Percentiles rank a stretch among this genome's conserved stretches.
These are phyloP conservation scores for Wickerhamiella azyma DNA, from an alignment of 805 yeast species.

Conservation along the genomic window DNA sequence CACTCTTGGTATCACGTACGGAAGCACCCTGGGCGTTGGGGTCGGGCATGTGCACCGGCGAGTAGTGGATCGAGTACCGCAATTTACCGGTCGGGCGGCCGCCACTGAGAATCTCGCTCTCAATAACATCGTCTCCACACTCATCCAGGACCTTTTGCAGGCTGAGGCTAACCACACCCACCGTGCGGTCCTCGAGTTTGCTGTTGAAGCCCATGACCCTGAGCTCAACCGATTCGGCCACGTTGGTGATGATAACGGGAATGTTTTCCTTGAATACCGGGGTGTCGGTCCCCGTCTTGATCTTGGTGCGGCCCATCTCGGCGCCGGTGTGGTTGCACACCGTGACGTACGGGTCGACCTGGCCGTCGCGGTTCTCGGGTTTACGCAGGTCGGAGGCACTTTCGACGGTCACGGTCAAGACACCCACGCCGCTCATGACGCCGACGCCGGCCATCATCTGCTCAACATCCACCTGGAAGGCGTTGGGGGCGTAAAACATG, in stretches of 20 bases:
- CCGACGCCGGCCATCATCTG: conserved; percentile 78
- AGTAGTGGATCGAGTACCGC: conserved; percentile 53
- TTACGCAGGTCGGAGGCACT: conserved; percentile 58
- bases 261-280: conserved; percentile 82
- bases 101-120: conserved; percentile 58
- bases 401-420: conserved; percentile 53
- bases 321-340: conserved; percentile 39
- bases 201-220: conserved; percentile 66
- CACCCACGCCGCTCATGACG: conserved; percentile 71
- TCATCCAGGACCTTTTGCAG: conserved; percentile 49
- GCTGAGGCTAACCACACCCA: conserved; percentile 68
- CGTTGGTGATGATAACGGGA: conserved; percentile 53
- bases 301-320: conserved; percentile 54
- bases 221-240: conserved; percentile 71
- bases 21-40: conserved; percentile 46
- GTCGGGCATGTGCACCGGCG: conserved; percentile 49
- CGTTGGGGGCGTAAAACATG: conserved; percentile 73
- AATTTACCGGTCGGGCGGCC: conserved; percentile 73
- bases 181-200: conserved; percentile 56
- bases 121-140: conserved; percentile 32
- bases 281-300: conserved; percentile 47
- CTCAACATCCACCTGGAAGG: conserved; percentile 85
- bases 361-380: conserved; percentile 47
- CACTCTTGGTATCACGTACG: conserved; percentile 88
- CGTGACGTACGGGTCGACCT: conserved; percentile 80